Percentiles rank a stretch among this genome's conserved stretches.
phyloP scores from a whole-genome alignment of 148 eudicot genomes.

The Rhododendron kiyosumense region DNA sequence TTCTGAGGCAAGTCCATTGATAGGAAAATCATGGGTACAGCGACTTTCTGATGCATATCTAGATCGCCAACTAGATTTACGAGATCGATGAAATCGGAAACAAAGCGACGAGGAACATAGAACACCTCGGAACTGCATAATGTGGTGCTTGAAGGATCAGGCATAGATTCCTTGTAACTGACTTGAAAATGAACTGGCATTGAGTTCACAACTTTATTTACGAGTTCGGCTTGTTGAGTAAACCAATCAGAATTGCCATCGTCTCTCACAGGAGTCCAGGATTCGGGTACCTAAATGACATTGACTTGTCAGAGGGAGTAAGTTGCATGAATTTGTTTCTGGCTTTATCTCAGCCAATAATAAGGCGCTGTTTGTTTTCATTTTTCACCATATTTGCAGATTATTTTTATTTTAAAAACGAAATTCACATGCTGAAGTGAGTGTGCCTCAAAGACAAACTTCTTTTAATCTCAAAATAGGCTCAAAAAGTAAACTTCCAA shows the following conservation, averaged over 20 bases:
- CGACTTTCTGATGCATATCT: slow-evolving; percentile 89
- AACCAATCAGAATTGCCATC: slow-evolving; percentile 63
- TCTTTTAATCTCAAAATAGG: too few species aligned
- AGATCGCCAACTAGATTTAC: slow-evolving; percentile 61
- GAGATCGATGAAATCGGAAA: slow-evolving; percentile 60
- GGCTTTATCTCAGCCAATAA: too few species aligned
- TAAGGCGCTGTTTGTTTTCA: too few species aligned
- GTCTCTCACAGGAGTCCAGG: slow-evolving; percentile 57
- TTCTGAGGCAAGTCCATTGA: too few species aligned
- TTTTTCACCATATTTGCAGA: too few species aligned
- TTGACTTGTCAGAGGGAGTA: neutral
- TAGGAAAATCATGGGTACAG: slow-evolving; percentile 36
- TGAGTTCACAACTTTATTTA: slow-evolving; percentile 64
- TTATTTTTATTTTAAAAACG: too few species aligned
- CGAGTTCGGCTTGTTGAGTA: slow-evolving; percentile 70
- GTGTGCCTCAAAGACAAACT: too few species aligned
- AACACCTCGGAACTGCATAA: slow-evolving; percentile 85
- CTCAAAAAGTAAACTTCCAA: neutral
- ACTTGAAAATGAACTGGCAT: slow-evolving; percentile 94
- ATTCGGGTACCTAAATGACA: slow-evolving; percentile 56
- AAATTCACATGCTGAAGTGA: too few species aligned
- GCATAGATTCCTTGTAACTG: slow-evolving; percentile 26
- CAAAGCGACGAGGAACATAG: slow-evolving; percentile 65
- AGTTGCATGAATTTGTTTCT: too few species aligned
- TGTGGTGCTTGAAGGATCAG: slow-evolving; percentile 32